Evolutionary conservation across 2,329 filamentous ascomycete genomes (phyloP), one percentile per base, ranked within the genome.

Genomic region (Penicillium sumatraense): DNA sequence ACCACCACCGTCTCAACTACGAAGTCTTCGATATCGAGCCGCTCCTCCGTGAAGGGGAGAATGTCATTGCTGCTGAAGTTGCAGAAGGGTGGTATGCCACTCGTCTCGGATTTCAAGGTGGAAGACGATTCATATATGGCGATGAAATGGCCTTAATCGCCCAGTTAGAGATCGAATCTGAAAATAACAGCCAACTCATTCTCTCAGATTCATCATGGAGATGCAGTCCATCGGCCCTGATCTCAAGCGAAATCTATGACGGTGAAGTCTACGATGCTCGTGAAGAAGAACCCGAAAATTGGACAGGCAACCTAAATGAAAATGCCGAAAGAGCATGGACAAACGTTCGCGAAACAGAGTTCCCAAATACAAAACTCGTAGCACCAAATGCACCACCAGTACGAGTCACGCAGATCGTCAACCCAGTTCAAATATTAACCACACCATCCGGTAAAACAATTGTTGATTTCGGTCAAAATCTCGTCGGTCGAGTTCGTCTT

Each of bases 391-490:
- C 69, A 0, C 75, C 81, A 2, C 81, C 81, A 0, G 75, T 83
- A 0, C 71, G 78, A 13, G 63, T 68, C 4, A 68, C 68, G 0
- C 65, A 76, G 56, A 62, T 56, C 26, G 36, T 72, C 29, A 63
- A 60, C 20, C 67, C 72, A 0, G 46, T 56, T 3, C 46, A 66
- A 1, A 66, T 75, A 6, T 64, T 72, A 24, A 62, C 36, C 3
- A 72, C 75, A 0, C 69, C 72, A 0, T 75, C 76, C 0, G 80
- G 80, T 4, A 81, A 81, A 60, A 78, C 71, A 0, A 68, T 85
- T 1, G 55, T 86, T 27, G 82, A 86, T 58, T 85, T 86, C 64
- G 83, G 83, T 1, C 83, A 86, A 61, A 85, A 86, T 59, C 69
- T 86, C 0, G 83, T 85, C 0, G 84, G 83, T 1, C 75, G 75